Evolutionary conservation across 345 rosid genomes (phyloP).

Genomic region (Lumnitzera littorea): DNA sequence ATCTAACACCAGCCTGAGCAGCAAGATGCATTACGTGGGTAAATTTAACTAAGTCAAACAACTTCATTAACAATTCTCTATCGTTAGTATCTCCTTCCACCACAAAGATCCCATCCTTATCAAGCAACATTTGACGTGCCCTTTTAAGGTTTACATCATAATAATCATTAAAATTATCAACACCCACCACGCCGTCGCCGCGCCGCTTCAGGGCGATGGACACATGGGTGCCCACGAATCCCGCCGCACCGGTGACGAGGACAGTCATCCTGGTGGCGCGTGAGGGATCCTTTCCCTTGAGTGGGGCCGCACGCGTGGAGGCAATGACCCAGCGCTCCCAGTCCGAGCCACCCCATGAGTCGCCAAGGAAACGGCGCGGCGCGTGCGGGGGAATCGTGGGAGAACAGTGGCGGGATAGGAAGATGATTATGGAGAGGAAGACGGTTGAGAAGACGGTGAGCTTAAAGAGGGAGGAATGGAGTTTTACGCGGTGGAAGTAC

Average conservation of each 20-base stretch:
- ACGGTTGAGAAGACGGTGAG: conserved; percentile 41
- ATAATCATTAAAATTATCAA: conserved; percentile 67
- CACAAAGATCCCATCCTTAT: conserved; percentile 42
- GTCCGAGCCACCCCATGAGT: conserved; percentile 27
- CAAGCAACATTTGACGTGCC: conserved; percentile 43
- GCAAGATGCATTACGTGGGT: conserved; percentile 65
- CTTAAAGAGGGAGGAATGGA: conserved; percentile 37
- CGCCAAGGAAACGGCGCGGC: conserved; percentile 32
- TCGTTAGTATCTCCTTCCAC: conserved; percentile 64
- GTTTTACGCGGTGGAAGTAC: conserved; percentile 35
- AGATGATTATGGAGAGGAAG: conserved; percentile 39
- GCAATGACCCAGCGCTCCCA: conserved; percentile 47
- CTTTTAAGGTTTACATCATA: conserved; percentile 51
- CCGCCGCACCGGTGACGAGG: conserved; percentile 77
- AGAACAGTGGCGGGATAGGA: conserved; percentile 22
- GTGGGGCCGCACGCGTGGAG: conserved; percentile 37
- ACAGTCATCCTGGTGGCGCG: conserved; percentile 29
- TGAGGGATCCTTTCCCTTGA: not conserved
- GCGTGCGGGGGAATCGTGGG: conserved; percentile 21
- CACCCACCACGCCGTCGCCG: conserved; percentile 71
- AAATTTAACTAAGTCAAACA: conserved; percentile 43
- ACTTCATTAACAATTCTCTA: conserved; percentile 33
- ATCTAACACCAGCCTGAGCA: conserved; percentile 63
- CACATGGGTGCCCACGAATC: conserved; percentile 68
- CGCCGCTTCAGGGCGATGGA: conserved; percentile 46